phyloP scores from a whole-genome alignment of 2,329 filamentous ascomycete species.

The Fusarium azukiicola region DNA sequence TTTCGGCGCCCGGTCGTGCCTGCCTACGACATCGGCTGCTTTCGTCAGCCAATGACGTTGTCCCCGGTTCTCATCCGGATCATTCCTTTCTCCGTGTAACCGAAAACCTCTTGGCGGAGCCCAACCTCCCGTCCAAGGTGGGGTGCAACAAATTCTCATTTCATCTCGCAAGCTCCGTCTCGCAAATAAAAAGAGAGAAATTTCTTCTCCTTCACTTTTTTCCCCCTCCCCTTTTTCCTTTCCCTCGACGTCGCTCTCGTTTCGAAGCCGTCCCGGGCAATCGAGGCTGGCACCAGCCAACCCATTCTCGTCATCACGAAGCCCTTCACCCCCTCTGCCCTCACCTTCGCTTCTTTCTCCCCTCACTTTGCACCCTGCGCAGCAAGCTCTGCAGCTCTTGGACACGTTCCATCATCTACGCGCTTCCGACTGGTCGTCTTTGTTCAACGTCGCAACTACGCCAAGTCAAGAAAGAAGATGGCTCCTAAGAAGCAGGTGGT shows the following conservation, averaged over 20 bases:
- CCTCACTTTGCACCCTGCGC: slow-evolving; percentile 74
- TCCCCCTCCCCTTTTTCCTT: slow-evolving; percentile 32
- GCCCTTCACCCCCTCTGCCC: slow-evolving; percentile 58
- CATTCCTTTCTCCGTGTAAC: slow-evolving; percentile 35
- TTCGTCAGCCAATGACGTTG: slow-evolving; percentile 55
- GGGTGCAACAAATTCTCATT: slow-evolving; percentile 59
- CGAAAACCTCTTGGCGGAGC: slow-evolving; percentile 40
- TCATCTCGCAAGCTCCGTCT: slow-evolving; percentile 52
- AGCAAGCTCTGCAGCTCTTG: slow-evolving; percentile 84
- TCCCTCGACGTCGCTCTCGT: slow-evolving; percentile 49
- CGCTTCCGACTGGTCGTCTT: slow-evolving; percentile 74
- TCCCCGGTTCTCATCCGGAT: slow-evolving; percentile 36
- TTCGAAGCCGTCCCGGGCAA: slow-evolving; percentile 54
- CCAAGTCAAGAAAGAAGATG: slow-evolving; percentile 88
- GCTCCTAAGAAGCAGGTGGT: slow-evolving; percentile 95
- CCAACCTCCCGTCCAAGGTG: slow-evolving; percentile 55
- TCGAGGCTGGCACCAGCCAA: slow-evolving; percentile 68
- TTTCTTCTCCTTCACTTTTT: slow-evolving; percentile 39
- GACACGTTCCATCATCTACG: slow-evolving; percentile 70
- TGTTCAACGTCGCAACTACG: slow-evolving; percentile 77
- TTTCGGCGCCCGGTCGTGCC: slow-evolving; percentile 32
- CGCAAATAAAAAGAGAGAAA: slow-evolving; percentile 52
- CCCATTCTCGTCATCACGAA: slow-evolving; percentile 65
- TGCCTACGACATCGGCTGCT: slow-evolving; percentile 37
- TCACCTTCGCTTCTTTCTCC: slow-evolving; percentile 75